Evolutionary conservation across 495 filamentous ascomycete species (phyloP), one percentile per base, ranked within the genome.

Genomic region (Penicillium bovifimosum): DNA sequence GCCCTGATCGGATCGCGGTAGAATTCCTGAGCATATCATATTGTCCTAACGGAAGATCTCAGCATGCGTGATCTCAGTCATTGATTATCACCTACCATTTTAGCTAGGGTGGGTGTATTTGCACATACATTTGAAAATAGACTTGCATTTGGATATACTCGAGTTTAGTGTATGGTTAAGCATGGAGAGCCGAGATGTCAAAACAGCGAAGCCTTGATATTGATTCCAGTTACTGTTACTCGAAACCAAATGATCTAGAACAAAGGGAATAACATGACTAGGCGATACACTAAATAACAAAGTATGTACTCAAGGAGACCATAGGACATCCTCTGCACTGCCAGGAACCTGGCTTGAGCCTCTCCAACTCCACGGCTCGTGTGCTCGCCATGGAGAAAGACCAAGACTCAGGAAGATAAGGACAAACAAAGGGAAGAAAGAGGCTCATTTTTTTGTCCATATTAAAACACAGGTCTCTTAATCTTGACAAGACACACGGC

Each of bases 1-100:
- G 64, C 83, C 14, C 39, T 91, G 16, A 53, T 87, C 43, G 76
- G 79, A 53, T 69, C 72, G 39, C 61, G 63, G 50, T 81, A 64
- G 72, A 28, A n/a, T 31, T 6, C 13, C 14, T 17, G 18, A 50
- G 31, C 39, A 40, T 41, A 36, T 24, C 17, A 28, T 38, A 29
- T 39, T 35, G 32, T 26, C 24, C 11, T 39, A 13, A 14, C 46
- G n/a, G 16, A 24, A 10, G 33, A 10, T 18, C 34, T 9, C 14
- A 35, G 6, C 20, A 18, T 13, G 8, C 28, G 6, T 34, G n/a
- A 9, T n/a, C 8, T 46, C 39, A 52, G 32, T 29, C 39, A 28
- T 17, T 53, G 40, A 45, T 27, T 11, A 32, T 27, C 13, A 24
- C 26, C 13, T 27, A 20, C 39, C 44, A 8, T 34, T 17, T 48